Conservation (phyloP, 306 rosid genomes). For the Vigna mungo region DNA sequence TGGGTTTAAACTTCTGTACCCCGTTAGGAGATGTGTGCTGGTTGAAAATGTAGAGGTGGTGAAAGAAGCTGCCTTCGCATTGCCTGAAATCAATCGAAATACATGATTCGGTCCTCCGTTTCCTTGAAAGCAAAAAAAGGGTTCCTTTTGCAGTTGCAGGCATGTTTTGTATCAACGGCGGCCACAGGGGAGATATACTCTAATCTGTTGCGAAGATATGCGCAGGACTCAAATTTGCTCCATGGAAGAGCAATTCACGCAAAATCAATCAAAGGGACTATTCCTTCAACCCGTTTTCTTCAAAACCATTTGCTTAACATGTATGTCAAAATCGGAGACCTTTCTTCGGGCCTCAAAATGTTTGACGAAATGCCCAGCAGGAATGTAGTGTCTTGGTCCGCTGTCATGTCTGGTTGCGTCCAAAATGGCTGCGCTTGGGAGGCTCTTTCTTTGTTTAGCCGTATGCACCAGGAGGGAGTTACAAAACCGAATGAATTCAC, state of each 20-base stretch:
- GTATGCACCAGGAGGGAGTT: slow-evolving; percentile 65
- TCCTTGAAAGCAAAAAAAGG: slow-evolving; percentile 30
- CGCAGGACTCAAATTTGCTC: slow-evolving; percentile 46
- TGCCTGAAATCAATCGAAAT: not conserved
- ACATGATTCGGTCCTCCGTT: slow-evolving; percentile 30
- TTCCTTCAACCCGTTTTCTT: slow-evolving; percentile 61
- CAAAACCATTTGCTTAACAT: slow-evolving; percentile 68
- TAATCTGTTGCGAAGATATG: slow-evolving; percentile 51
- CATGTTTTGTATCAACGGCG: slow-evolving; percentile 34
- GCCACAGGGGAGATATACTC: slow-evolving; percentile 49
- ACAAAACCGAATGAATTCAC: slow-evolving; percentile 76
- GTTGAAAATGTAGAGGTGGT: too few relatives aligned
- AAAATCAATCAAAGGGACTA: slow-evolving; percentile 55
- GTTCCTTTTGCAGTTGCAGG: slow-evolving; percentile 21
- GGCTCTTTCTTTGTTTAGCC: slow-evolving; percentile 61
- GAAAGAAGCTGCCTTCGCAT: too few relatives aligned
- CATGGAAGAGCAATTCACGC: slow-evolving; percentile 72
- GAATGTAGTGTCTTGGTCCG: slow-evolving; percentile 85
- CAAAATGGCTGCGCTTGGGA: slow-evolving; percentile 51
- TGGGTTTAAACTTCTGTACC: too few relatives aligned
- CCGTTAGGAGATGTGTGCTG: too few relatives aligned
- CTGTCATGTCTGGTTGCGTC: slow-evolving; percentile 63
- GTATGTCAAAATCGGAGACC: slow-evolving; percentile 62
- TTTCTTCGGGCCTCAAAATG: slow-evolving; percentile 60
- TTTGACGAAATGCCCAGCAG: slow-evolving; percentile 76